Evolutionary conservation across 1,284 basidiomycete genomes (phyloP), one percentile per base, ranked within the genome.

Genomic region (Microstroma glucosiphilum): DNA sequence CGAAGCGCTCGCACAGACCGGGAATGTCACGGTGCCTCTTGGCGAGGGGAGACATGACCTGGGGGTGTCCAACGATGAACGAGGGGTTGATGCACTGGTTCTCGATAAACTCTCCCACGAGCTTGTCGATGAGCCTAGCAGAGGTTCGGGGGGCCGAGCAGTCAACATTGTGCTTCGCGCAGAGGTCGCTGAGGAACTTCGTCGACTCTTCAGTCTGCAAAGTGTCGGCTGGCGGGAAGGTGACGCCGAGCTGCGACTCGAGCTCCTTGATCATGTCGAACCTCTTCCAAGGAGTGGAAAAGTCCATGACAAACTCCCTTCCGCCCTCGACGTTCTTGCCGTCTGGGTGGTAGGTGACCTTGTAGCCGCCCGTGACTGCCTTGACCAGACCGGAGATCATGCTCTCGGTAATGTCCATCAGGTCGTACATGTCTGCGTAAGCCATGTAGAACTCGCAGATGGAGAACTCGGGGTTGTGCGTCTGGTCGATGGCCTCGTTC

Each of bases 381-480:
- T 89, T 90, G 79, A 97, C 94, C 80, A 99, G 82, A 4, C 93
- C 91, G 76, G 92, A 90, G 46, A 97, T 81, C 83, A 99, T 85
- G 56, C 83, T 82, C 82, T 99, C 96, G 42, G 94, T 99, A 69
- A 98, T 85, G 63, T 97, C 93, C 94, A 98, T 97, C 65, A 98
- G 69, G 79, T 98, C 96, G 83, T 93, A 90, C 92, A 96, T 96
- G 81, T 98, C 94, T 67, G 94, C 94, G 78, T 97, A 98, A 30
- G 94, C 94, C 94, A 99, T 98, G 81, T 98, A 98, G 82, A 99
- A 98, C 83, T 99, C 94, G 85, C 94, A 98, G 81, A 97, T 96
- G 21, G 91, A 91, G 61, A 80, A 80, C 64, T 78, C 76, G 40
- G 79, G 79, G 72, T 77, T 72, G 71, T 78, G 75, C 42, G 94